Evolutionary conservation across 495 filamentous ascomycete genomes (phyloP).

Genomic region (Penicillium riverlandense): DNA sequence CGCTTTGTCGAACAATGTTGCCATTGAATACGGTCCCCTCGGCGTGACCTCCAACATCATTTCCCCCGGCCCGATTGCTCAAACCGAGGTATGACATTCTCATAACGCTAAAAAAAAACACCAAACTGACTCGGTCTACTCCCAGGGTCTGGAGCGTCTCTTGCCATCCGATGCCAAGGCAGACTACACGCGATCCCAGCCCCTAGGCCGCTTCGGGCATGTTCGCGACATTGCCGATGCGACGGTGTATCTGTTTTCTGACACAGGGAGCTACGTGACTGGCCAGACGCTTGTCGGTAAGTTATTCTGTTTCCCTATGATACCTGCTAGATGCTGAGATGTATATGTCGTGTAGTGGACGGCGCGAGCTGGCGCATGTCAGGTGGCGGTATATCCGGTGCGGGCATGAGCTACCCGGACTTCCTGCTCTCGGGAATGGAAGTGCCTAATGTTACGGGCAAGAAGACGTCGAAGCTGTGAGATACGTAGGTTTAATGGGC

Average conservation of each 20-base stretch:
- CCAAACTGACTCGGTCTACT: not conserved
- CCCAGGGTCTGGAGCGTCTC: conserved; percentile 36
- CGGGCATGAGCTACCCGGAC: conserved; percentile 49
- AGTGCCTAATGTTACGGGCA: conserved; percentile 52
- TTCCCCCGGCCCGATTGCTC: conserved; percentile 68
- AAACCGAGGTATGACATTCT: conserved; percentile 45
- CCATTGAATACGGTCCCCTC: conserved; percentile 80
- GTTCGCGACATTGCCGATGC: conserved; percentile 89
- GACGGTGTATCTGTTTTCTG: conserved; percentile 78
- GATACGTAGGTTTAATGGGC: not conserved
- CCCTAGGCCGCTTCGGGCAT: conserved; percentile 67
- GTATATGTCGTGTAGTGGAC: conserved; percentile 23
- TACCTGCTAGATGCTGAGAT: not conserved
- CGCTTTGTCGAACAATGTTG: conserved; percentile 62
- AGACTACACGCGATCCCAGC: conserved; percentile 38
- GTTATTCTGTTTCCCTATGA: conserved; percentile 2
- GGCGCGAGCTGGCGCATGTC: conserved; percentile 40
- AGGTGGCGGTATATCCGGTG: conserved; percentile 35
- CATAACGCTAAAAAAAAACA: not conserved
- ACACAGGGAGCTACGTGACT: conserved; percentile 77
- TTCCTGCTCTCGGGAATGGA: conserved; percentile 50
- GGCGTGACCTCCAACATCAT: conserved; percentile 89
- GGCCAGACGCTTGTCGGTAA: conserved; percentile 64
- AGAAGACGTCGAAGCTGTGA: conserved; percentile 58
- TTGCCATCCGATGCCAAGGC: conserved; percentile 27